A percentile compares a stretch with the other conserved stretches of the same genome.
Conservation (phyloP, 2,329 filamentous ascomycete genomes). For the Aspergillus ochraceus region DNA sequence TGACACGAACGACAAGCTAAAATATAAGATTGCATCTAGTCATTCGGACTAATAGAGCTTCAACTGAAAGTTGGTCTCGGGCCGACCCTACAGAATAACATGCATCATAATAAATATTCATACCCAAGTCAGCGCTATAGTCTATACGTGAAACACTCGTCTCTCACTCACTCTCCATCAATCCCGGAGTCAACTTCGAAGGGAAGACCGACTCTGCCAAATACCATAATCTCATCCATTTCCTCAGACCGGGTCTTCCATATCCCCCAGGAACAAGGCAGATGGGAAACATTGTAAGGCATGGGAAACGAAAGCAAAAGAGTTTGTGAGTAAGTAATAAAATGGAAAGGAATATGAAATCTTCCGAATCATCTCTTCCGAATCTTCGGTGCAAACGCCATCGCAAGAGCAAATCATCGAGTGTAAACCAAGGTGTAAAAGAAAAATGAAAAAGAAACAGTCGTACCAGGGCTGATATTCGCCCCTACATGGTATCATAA, state of each 20-base stretch:
- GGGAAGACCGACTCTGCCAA: conserved; percentile 9
- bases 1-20: too few species aligned
- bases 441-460: conserved; percentile 21
- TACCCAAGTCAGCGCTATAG: conserved; percentile 23
- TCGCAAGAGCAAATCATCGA: conserved; percentile 29
- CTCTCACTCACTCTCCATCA: neutral
- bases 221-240: conserved; percentile 16
- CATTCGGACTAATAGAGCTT: too few species aligned
- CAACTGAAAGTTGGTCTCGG: too few species aligned
- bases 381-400: conserved; percentile 37
- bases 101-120: neutral
- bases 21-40: too few species aligned
- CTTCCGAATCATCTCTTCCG: conserved; percentile 31
- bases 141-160: conserved; percentile 23
- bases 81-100: too few species aligned
- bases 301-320: conserved; percentile 16
- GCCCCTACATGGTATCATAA: conserved; percentile 37
- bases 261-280: conserved; percentile 14
- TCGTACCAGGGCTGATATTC: conserved; percentile 20
- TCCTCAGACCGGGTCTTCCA: conserved; percentile 14
- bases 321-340: conserved; percentile 10
- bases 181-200: conserved; percentile 11
- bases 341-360: conserved; percentile 18
- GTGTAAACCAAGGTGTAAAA: conserved; percentile 14
- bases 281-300: conserved; percentile 18